These are phyloP conservation scores for Vanrija humicola DNA, from an alignment of 1,284 basidiomycete species.

Conservation along the genomic window DNA sequence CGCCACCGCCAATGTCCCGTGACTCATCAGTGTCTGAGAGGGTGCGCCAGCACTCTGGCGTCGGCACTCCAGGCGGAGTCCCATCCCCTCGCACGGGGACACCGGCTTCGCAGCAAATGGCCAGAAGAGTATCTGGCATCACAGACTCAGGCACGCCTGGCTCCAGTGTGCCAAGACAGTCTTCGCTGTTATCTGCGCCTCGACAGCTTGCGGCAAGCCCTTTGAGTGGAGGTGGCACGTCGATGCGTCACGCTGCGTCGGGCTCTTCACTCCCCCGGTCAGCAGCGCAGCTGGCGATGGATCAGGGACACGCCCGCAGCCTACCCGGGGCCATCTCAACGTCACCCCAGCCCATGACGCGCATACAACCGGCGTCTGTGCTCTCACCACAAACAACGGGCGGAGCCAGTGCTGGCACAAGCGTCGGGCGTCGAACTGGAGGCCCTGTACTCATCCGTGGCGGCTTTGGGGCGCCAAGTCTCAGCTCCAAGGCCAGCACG, in stretches of 20 bases:
- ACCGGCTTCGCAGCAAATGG: too few relatives aligned
- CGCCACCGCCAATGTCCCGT: not conserved
- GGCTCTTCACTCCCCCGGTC: not conserved
- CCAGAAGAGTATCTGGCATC: too few relatives aligned
- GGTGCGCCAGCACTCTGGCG: too few relatives aligned
- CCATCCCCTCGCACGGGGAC: not conserved
- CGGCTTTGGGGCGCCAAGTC: slow-evolving; percentile 33
- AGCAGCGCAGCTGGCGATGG: too few relatives aligned
- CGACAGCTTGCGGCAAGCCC: too few relatives aligned
- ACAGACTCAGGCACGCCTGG: too few relatives aligned
- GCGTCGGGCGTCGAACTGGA: slow-evolving; percentile 14
- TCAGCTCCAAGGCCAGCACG: slow-evolving; percentile 10
- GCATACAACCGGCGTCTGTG: not conserved
- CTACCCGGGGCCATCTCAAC: not conserved
- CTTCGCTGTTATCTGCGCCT: too few relatives aligned
- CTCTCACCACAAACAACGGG: slow-evolving; percentile 38
- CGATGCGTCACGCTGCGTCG: not conserved
- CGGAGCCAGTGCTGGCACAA: slow-evolving; percentile 8
- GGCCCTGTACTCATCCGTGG: slow-evolving; percentile 46
- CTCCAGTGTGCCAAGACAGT: too few relatives aligned
- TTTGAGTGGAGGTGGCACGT: not conserved
- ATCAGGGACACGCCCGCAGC: too few relatives aligned
- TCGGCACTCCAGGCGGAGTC: not conserved
- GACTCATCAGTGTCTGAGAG: too few relatives aligned
- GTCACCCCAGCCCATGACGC: not conserved